Evolutionary conservation across 1,284 basidiomycete species (phyloP).

Genomic region (Pseudomicrostroma phylloplanum): DNA sequence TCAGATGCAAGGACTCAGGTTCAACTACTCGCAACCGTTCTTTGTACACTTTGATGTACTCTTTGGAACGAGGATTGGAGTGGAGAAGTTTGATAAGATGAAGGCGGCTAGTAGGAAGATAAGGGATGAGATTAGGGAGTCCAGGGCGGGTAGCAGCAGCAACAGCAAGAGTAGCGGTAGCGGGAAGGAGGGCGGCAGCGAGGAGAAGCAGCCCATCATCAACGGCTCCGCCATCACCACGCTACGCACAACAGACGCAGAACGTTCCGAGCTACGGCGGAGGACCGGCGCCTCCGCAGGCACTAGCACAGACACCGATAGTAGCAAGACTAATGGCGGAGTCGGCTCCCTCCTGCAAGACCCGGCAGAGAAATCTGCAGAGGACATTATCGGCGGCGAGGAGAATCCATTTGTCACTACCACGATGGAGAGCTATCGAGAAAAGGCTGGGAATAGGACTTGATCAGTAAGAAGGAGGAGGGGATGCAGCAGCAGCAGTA

Average conservation of each 20-base stretch:
- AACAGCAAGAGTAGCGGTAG: neutral
- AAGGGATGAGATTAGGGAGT: slow-evolving; percentile 16
- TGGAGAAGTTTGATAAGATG: slow-evolving; percentile 46
- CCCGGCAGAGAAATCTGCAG: slow-evolving; percentile 19
- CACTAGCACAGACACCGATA: neutral
- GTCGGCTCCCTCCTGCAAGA: slow-evolving; percentile 9
- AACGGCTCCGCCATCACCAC: no score
- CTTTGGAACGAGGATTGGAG: slow-evolving; percentile 69
- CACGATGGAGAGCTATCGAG: slow-evolving; percentile 18
- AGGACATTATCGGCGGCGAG: slow-evolving; percentile 15
- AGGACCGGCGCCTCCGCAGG: neutral
- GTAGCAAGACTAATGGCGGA: no score
- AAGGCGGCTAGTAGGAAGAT: slow-evolving; percentile 17
- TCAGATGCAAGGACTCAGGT: slow-evolving; percentile 83
- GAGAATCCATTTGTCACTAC: slow-evolving; percentile 26
- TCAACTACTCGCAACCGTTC: slow-evolving; percentile 92
- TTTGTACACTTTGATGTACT: slow-evolving; percentile 57
- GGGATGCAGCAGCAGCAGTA: no score
- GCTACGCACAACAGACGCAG: neutral
- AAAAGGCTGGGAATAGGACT: slow-evolving; percentile 22
- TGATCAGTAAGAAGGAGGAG: no score
- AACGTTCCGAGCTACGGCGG: neutral
- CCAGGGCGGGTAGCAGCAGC: slow-evolving; percentile 4
- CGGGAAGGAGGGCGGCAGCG: neutral
- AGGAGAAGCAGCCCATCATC: no score